These are phyloP conservation scores for Prunus dulcis DNA, from an alignment of 306 rosid species.

Conservation along the genomic window DNA sequence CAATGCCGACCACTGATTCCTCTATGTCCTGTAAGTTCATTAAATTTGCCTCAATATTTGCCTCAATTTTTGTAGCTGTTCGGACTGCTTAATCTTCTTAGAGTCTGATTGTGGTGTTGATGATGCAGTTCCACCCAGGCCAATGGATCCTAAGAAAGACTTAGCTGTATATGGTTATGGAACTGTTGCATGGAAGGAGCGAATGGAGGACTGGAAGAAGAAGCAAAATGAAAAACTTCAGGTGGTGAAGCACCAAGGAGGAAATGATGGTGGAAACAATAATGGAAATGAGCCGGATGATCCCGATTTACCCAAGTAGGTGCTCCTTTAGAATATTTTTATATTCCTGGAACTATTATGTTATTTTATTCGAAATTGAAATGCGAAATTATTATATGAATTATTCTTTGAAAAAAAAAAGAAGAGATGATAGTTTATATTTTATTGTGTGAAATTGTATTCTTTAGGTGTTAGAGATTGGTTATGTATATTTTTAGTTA, in stretches of 20 bases:
- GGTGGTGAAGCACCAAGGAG: conserved; percentile 62
- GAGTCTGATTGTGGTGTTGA: conserved; percentile 19
- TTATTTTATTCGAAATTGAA: background rate
- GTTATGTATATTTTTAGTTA: background rate
- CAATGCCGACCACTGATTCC: conserved; percentile 58
- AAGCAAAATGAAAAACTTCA: conserved; percentile 71
- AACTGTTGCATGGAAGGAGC: conserved; percentile 88
- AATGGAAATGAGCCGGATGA: conserved; percentile 45
- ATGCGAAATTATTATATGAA: background rate
- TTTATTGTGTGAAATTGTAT: background rate
- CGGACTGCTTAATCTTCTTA: background rate
- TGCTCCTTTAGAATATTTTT: background rate
- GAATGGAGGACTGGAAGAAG: conserved; percentile 91
- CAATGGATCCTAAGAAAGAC: conserved; percentile 93
- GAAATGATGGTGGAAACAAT: conserved; percentile 37
- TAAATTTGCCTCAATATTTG: conserved; percentile 9
- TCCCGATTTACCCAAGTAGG: conserved; percentile 79
- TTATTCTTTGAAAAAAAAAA: background rate
- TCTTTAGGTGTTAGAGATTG: background rate
- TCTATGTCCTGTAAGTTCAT: conserved; percentile 45
- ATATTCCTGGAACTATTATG: background rate
- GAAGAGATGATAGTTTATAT: background rate
- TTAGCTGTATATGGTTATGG: conserved; percentile 83
- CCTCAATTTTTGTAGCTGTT: conserved; percentile 13
- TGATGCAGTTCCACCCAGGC: conserved; percentile 64